phyloP scores from a whole-genome alignment of 2,329 filamentous ascomycete genomes.

The Epichloe bromicola region DNA sequence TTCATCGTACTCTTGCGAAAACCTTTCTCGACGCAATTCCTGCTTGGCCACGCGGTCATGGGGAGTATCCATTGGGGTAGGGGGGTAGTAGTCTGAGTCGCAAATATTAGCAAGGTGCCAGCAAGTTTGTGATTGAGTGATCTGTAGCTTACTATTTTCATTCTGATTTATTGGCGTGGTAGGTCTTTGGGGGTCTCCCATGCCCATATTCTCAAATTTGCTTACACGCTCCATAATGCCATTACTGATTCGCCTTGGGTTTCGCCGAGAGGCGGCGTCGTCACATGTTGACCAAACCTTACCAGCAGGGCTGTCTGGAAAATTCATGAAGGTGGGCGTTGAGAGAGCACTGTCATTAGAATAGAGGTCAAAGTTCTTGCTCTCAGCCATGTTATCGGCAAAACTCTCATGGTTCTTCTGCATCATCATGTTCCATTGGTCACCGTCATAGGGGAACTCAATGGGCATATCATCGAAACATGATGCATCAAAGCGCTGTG shows the following conservation, averaged over 20 bases:
- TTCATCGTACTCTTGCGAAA: conserved; percentile 48
- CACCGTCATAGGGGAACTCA: conserved; percentile 34
- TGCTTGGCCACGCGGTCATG: conserved; percentile 33
- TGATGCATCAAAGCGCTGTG: conserved; percentile 37
- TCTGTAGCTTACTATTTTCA: conserved; percentile 37
- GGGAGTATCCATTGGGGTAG: conserved; percentile 55
- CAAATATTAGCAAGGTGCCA: conserved; percentile 4
- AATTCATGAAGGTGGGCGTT: conserved; percentile 36
- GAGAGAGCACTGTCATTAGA: conserved; percentile 31
- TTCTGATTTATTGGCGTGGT: conserved; percentile 50
- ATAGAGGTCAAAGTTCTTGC: conserved; percentile 39
- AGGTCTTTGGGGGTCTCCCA: conserved; percentile 36
- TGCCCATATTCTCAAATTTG: conserved; percentile 43
- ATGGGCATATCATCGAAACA: conserved; percentile 31
- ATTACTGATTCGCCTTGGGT: conserved; percentile 40
- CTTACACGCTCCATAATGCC: conserved; percentile 46
- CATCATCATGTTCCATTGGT: conserved; percentile 30
- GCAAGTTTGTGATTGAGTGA: neutral
- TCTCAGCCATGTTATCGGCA: conserved; percentile 25
- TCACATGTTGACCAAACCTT: conserved; percentile 35
- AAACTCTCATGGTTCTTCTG: conserved; percentile 34
- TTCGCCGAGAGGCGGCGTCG: conserved; percentile 31
- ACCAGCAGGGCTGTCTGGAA: conserved; percentile 32
- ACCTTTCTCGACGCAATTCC: conserved; percentile 32
- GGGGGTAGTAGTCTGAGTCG: conserved; percentile 43